A percentile compares a stretch with the other conserved stretches of the same genome.
Evolutionary conservation across 2,329 filamentous ascomycete species (phyloP).

Genomic region (Tolypocladium guangdongense): DNA sequence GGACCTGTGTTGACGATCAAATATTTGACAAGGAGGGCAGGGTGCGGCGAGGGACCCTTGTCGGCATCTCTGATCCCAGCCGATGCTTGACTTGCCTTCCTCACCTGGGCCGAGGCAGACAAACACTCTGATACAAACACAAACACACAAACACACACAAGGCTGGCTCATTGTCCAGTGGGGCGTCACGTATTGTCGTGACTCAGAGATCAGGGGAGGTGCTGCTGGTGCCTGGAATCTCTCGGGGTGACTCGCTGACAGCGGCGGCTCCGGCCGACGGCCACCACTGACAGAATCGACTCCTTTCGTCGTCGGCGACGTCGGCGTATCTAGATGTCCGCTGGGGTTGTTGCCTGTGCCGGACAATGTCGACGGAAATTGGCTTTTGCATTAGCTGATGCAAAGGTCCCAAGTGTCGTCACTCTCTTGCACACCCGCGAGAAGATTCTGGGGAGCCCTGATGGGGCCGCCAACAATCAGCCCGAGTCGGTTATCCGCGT

Average conservation of each 20-base stretch:
- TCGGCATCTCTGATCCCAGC: background rate
- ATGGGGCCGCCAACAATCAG: background rate
- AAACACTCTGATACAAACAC: background rate
- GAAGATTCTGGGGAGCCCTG: background rate
- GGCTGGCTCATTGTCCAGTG: background rate
- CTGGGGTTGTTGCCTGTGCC: background rate
- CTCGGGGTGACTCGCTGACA: background rate
- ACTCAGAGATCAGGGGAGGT: background rate
- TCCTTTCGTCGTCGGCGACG: background rate
- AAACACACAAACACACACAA: background rate
- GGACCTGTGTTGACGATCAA: background rate
- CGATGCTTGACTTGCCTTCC: background rate
- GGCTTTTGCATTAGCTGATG: background rate
- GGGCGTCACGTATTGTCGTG: background rate
- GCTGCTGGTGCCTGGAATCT: background rate
- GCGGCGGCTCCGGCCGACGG: background rate
- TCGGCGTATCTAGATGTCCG: background rate
- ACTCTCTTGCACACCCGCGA: background rate
- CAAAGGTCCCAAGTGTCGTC: background rate
- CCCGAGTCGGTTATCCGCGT: background rate
- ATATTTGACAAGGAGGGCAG: background rate
- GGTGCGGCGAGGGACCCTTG: background rate
- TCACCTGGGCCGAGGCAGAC: background rate
- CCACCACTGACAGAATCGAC: background rate
- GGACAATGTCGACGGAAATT: background rate